These are phyloP conservation scores for Botrytis paeoniae DNA, from an alignment of 2,329 filamentous ascomycete genomes.

Conservation along the genomic window DNA sequence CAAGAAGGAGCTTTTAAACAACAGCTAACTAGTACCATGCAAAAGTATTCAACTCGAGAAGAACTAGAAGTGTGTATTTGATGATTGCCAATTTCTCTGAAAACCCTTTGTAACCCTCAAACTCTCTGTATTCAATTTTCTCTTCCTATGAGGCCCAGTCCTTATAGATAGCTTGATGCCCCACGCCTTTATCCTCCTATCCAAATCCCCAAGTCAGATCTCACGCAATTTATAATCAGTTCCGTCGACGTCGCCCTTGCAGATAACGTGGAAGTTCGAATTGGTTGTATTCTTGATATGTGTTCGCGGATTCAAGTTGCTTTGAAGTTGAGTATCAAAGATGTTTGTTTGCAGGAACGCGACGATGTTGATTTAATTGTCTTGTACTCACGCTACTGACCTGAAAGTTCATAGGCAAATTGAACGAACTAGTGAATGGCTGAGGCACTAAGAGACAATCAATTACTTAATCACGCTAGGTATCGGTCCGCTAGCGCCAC, in stretches of 20 bases:
- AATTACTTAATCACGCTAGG: conserved; percentile 6
- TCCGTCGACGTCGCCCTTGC: neutral
- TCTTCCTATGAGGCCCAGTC: conserved; percentile 28
- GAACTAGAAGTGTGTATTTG: conserved; percentile 40
- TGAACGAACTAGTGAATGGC: neutral
- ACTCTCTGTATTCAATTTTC: conserved; percentile 22
- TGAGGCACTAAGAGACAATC: neutral
- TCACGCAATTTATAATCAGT: conserved; percentile 1
- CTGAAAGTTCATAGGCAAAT: conserved; percentile 2
- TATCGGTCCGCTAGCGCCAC: neutral
- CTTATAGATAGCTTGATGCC: conserved; percentile 25
- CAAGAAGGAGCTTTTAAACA: conserved; percentile 35
- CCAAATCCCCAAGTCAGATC: conserved; percentile 23
- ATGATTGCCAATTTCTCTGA: conserved; percentile 35
- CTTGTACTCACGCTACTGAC: neutral
- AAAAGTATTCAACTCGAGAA: conserved; percentile 38
- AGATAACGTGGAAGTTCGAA: neutral
- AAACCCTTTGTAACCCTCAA: conserved; percentile 25
- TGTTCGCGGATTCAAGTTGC: neutral
- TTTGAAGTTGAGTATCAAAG: conserved; percentile 6
- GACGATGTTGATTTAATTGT: neutral
- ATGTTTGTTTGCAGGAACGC: conserved; percentile 5
- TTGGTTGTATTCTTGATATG: neutral
- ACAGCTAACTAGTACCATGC: conserved; percentile 40
- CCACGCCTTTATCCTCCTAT: conserved; percentile 26